These are phyloP conservation scores for Sungouiozyma ichnusensis DNA, from an alignment of 805 yeast species.

Conservation along the genomic window DNA sequence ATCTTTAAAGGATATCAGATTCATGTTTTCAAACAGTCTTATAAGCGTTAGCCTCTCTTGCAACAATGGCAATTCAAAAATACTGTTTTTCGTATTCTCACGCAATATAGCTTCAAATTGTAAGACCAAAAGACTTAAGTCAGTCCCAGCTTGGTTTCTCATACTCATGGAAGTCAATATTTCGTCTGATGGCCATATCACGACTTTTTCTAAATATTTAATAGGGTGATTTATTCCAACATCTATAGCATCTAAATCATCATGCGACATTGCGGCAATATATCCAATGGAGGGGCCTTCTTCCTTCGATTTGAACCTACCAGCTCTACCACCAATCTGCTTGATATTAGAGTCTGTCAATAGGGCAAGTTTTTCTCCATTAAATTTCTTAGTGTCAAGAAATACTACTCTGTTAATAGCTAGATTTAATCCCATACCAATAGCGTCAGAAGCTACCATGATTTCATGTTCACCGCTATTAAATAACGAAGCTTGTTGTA, in stretches of 20 bases:
- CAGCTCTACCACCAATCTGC: constrained; percentile 96
- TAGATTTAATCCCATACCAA: constrained; percentile 93
- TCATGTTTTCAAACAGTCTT: constrained; percentile 34
- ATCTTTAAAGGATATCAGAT: constrained; percentile 42
- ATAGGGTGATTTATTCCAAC: constrained; percentile 42
- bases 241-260: constrained; percentile 37
- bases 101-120: constrained; percentile 32
- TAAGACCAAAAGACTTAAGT: constrained; percentile 37
- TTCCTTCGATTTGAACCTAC: constrained; percentile 44
- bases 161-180: constrained; percentile 59
- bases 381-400: constrained; percentile 54
- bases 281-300: constrained; percentile 32
- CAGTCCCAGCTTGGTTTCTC: constrained; percentile 43
- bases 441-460: constrained; percentile 92
- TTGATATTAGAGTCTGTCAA: constrained; percentile 61
- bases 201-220: constrained; percentile 46
- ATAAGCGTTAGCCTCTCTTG: constrained; percentile 32
- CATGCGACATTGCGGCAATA: constrained; percentile 42
- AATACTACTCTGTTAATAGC: constrained; percentile 75
- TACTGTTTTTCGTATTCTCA: constrained; percentile 9
- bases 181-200: constrained; percentile 70
- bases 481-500: constrained; percentile 70
- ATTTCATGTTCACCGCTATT: constrained; percentile 71
- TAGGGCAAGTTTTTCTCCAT: constrained; percentile 43
- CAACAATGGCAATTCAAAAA: constrained; percentile 22